Base-by-base conservation (phyloP, 441 rosid species). In the Populus tomentosa region DNA sequence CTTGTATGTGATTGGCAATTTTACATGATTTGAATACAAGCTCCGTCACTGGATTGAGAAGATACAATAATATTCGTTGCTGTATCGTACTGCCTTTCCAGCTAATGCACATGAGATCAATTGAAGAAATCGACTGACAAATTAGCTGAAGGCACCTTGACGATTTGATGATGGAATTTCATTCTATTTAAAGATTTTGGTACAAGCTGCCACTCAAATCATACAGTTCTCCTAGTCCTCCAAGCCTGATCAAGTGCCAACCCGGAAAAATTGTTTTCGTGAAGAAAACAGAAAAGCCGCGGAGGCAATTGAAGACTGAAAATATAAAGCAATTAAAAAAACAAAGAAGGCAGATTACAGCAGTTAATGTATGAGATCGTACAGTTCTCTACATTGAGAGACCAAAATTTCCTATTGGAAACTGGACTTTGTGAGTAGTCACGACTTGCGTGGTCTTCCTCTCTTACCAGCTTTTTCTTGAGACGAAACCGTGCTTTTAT, bases 391-490 rank as follows among this genome's bases (percentile, higher is more conserved):
- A 38, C 85, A 63, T n/a, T 6, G 82, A 83, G 89, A 82, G 83
- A 80, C 69, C 83, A 86, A 82, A 83, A 86, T 81, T 87, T 84
- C 84, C 82, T 68, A 71, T 75, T 35, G 20, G 75, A 73, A 61
- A 69, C 46, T 79, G 33, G 61, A 40, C 4, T 28, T 1, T 21
- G 69, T 42, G 36, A 38, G 65, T 85, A 38, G 65, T 85, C 72
- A 91, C 1, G 88, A 76, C 89, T 90, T 94, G 7, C 94, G 88
- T 10, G 97, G 91, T 77, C 99, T 87, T 77, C 99, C 98, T 82
- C 94, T 88, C 85, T 81, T 92, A 16, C 93, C 90, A 23, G 84
- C 38, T 61, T 89, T 90, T 68, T 40, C 89, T 40, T 61, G 84
- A 26, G 89, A 26, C 26, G 26, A 26, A 65, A 36, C 78, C 2